Evolutionary conservation across 129 eudicot genomes (phyloP).

Genomic region (Arctium minus): DNA sequence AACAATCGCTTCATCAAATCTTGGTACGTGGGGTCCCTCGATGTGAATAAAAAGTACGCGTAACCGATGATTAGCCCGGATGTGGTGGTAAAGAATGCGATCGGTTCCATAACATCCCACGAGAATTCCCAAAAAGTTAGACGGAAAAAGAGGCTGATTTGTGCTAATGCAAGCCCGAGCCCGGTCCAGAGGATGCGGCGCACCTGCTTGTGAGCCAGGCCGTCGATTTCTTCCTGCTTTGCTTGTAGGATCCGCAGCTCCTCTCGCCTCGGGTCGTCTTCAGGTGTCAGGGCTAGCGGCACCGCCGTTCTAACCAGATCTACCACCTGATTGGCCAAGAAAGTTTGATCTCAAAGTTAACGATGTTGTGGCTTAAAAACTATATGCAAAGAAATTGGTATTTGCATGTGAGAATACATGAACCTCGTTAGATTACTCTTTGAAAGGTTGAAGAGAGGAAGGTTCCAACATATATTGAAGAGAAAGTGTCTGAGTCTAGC

Average conservation of each 20-base stretch:
- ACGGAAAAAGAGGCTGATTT: constrained; percentile 84
- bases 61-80: constrained; percentile 71
- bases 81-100: constrained; percentile 74
- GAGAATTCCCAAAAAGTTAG: constrained; percentile 91
- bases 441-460: too few relatives aligned
- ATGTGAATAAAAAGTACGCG: constrained; percentile 75
- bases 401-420: not conserved
- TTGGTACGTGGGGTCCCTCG: constrained; percentile 81
- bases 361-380: not conserved
- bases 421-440: not conserved
- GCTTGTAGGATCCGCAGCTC: constrained; percentile 62
- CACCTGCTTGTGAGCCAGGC: constrained; percentile 78
- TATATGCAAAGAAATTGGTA: not conserved
- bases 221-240: constrained; percentile 58
- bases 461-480: too few relatives aligned
- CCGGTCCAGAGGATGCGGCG: constrained; percentile 75
- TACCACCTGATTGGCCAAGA: constrained; percentile 51
- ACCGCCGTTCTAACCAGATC: constrained; percentile 74
- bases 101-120: constrained; percentile 98
- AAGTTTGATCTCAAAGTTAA: not conserved
- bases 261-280: constrained; percentile 65
- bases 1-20: constrained; percentile 77
- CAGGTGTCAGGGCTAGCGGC: constrained; percentile 70
- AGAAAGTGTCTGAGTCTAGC: too few relatives aligned
- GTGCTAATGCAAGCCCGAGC: constrained; percentile 49